Evolutionary conservation across 768 basidiomycete genomes (phyloP).

Genomic region (Calocera viscosa): DNA sequence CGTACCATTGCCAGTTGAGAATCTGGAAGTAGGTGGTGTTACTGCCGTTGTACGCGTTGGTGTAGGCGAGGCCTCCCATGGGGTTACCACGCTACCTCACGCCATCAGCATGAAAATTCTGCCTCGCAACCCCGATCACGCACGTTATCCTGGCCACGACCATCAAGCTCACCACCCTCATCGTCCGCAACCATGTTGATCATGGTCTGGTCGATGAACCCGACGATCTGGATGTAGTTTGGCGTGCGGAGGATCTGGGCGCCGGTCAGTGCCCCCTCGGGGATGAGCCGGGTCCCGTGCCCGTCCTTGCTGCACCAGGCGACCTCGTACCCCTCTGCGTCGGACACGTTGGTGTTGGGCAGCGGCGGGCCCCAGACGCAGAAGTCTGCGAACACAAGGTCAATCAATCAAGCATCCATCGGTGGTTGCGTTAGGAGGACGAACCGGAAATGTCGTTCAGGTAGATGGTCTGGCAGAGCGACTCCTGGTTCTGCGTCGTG

Average conservation of each 20-base stretch:
- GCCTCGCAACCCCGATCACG: too few relatives aligned
- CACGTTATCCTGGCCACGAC: slow-evolving; percentile 4
- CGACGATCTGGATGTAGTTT: slow-evolving; percentile 35
- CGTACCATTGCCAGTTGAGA: slow-evolving; percentile 56
- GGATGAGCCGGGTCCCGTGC: slow-evolving; percentile 61
- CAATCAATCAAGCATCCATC: background rate
- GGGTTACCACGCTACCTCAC: slow-evolving; percentile 38
- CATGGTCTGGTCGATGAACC: slow-evolving; percentile 48
- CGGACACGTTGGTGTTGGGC: slow-evolving; percentile 17
- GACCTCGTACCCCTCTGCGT: slow-evolving; percentile 23
- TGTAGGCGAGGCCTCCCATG: slow-evolving; percentile 57
- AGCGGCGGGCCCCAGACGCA: slow-evolving; percentile 18
- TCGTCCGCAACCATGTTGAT: slow-evolving; percentile 45
- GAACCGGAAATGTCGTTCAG: background rate
- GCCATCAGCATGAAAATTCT: background rate
- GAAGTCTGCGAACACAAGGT: slow-evolving; percentile 12
- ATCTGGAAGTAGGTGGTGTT: slow-evolving; percentile 42
- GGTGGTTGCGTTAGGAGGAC: background rate
- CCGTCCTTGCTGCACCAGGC: slow-evolving; percentile 31
- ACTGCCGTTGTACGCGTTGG: slow-evolving; percentile 38
- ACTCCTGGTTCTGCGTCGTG: slow-evolving; percentile 46
- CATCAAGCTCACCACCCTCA: slow-evolving; percentile 48
- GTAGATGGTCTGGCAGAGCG: slow-evolving; percentile 50
- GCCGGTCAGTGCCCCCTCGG: slow-evolving; percentile 48
- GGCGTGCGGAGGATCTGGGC: slow-evolving; percentile 51